Evolutionary conservation across 1,139 yeast genomes (phyloP), one percentile per base, ranked within the genome.

Genomic region (Kodamaea sp.): DNA sequence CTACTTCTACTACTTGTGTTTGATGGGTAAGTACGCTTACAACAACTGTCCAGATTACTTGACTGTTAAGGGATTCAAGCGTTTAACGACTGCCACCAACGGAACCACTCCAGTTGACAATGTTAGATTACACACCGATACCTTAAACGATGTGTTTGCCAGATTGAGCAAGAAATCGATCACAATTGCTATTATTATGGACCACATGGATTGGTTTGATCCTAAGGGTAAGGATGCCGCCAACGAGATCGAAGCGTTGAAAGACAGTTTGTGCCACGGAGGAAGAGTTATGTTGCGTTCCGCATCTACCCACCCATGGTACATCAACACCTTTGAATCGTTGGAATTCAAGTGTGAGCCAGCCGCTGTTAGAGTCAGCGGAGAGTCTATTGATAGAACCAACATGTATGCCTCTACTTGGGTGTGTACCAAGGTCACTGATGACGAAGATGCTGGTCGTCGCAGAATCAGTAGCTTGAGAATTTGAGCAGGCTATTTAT

Each of bases 161-260:
- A 70, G 92, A 43, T 65, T 86, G 39, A 67, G 78, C 23, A 69
- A 73, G 35, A 73, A 75, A 37, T 76, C 88, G 13, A 72, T 86
- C 33, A 78, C 89, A 7, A 80, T 82, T 50, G 92, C 92, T 18
- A 76, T 86, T 31, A 83, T 86, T 38, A 86, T 86, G 95, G 95
- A 86, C 57, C 95, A 86, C 56, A 83, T 85, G 92, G 95, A 86
- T 59, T 86, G 95, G 95, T 85, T 85, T 54, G 81, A 80, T 47
- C 83, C 86, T 25, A 57, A 68, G 14, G 83, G 83, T 12, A 50
- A 51, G 7, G 90, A 82, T 22, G 92, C 87, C 9, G 63, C 70
- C 31, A 67, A 72, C 34, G 95, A 86, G 57, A 80, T 86, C 46
- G 55, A 69, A 20, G 86, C 88, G 0, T 67, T 85, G 34, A 73